Base-by-base conservation (phyloP, 805 yeast genomes). In the Candida xiaguanensis region DNA sequence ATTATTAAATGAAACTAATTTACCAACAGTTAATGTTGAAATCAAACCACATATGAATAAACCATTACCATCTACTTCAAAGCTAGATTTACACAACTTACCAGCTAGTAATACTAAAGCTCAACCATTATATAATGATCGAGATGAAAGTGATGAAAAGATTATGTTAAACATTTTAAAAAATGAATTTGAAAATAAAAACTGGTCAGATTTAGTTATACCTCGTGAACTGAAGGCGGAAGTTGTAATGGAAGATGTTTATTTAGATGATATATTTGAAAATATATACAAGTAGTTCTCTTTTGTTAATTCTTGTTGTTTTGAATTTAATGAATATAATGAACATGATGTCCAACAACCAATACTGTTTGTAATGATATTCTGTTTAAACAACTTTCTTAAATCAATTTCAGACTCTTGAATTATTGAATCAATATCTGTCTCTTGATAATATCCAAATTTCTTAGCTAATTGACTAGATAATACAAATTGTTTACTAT, bases 291-390 rank as follows among this genome's bases (percentile, higher is more conserved):
- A 34, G 28, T 24, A 27, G 13, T 34, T 41, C 5, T 36, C 40
- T 23, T 31, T 50, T 1, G 59, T 49, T 3, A 45, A 6, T 40
- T 39, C 12, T 31, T 36, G 17, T 50, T 42, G n/a, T 43, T 40
- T 17, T 54, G 47, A 34, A 13, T 24, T 34, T 17, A 20, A 8
- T 18, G 36, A 5, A 37, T 62, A 63, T 20, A 61, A 41, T 2
- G 67, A 62, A 19, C 56, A 50, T 3, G 65, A 65, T 7, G 50
- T 43, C 67, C 67, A 63, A 2, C 59, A 41, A 1, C 67, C 67
- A 11, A 61, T 44, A 3, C 40, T 66, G 7, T 55, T 47, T 8
- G 58, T 28, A 1, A 62, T 37, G 1, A 63, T 41, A 35, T 57
- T 55, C 11, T 44, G 33, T 4, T 43, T 14, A 24, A 63, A 27